Base-by-base conservation (phyloP, 331 rosid species). In the Saraca asoca region DNA sequence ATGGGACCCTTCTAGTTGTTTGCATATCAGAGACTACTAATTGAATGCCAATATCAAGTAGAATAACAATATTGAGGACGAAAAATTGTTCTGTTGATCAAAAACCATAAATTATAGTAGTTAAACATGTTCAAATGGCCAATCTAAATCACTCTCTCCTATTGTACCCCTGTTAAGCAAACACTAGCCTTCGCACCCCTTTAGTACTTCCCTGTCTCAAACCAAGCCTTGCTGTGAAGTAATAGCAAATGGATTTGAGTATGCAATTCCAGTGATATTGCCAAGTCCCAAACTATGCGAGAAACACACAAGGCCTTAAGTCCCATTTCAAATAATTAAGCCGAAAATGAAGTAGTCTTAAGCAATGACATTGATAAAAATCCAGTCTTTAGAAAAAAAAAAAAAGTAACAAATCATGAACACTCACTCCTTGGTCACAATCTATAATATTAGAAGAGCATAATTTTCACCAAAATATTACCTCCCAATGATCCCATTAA, bases 401-500 rank as follows among this genome's bases (percentile, higher is more conserved):
- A 66, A 24, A 24, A 24, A 1, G 31, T 24, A 24, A 3, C 3
- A 24, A 24, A 24, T 3, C 31, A 11, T 9, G 0, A 35, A 11
- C 35, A 9, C 7, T 53, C 15, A 17, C 7, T 12, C 37, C 10
- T 11, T 6, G 3, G 13, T 60, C 41, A 11, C 2, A 79, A 5
- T 8, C 57, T 54, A 14, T 2, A 6, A 46, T 38, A 68, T 45
- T 2, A 4, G 18, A 58, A 60, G 18, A 17, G 17, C 3, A 35
- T 35, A 18, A 49, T 6, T 16, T 18, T 6, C 16, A 66, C 39
- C 15, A 17, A 24, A 67, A 39, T 15, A 13, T 5, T 72, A 89
- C 98, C 98, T 89, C 31, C 98, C 98, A 67, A 85, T 70, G 6
- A 92, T 79, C 12, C 98, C 95, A 71, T 92, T 92, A 79, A 92